Percentiles rank a stretch among this genome's conserved stretches.
Evolutionary conservation across 768 basidiomycete species (phyloP).

Genomic region (Xerocomellus chrysenteron): DNA sequence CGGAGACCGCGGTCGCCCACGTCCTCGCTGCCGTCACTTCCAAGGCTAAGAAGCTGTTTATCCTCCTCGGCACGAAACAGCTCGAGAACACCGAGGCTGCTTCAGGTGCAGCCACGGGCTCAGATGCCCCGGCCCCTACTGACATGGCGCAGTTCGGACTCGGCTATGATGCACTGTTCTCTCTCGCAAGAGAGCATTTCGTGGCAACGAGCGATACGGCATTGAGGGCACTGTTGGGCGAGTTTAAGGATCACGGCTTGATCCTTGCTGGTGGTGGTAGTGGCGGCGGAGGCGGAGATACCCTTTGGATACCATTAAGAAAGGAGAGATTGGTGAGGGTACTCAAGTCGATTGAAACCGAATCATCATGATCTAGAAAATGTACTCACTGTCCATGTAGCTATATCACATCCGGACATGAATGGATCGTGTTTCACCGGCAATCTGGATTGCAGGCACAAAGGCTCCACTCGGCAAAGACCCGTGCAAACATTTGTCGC

Average conservation of each 20-base stretch:
- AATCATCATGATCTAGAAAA: conserved; percentile 12
- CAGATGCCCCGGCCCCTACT: conserved; percentile 7
- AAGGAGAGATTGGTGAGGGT: conserved; percentile 66
- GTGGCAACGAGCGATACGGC: conserved; percentile 88
- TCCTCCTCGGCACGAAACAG: conserved; percentile 65
- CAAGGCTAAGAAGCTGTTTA: conserved; percentile 82
- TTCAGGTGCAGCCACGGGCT: conserved; percentile 1
- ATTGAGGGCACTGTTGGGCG: conserved; percentile 76
- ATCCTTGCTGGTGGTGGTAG: conserved; percentile 51
- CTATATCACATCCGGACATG: not conserved
- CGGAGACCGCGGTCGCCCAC: conserved; percentile 75
- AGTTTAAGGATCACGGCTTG: conserved; percentile 89
- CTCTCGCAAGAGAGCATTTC: conserved; percentile 74
- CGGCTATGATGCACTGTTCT: conserved; percentile 68
- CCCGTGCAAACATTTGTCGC: too few relatives aligned
- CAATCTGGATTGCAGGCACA: not conserved
- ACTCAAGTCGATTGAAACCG: conserved; percentile 32
- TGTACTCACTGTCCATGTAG: not conserved
- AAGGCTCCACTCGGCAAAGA: too few relatives aligned
- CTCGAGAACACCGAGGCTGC: conserved; percentile 50
- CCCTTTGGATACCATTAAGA: conserved; percentile 85
- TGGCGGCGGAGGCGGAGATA: conserved; percentile 48
- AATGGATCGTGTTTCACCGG: not conserved
- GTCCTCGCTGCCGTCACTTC: conserved; percentile 85
- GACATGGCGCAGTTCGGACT: conserved; percentile 52